Base-by-base conservation (phyloP, 495 filamentous ascomycete genomes). In the Trichoderma reesei region DNA sequence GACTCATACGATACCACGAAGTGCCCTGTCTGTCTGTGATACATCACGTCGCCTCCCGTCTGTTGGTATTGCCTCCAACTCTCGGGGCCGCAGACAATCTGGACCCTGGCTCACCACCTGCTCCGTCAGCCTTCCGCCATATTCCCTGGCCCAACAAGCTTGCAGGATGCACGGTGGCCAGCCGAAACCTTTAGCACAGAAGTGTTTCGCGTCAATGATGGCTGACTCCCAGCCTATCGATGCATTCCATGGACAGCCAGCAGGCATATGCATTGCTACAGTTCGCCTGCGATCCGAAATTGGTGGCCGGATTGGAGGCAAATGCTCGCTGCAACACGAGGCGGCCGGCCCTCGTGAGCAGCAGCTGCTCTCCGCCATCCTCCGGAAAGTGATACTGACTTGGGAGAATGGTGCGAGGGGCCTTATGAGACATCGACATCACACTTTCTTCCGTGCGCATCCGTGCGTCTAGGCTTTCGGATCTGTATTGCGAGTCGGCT, bases 401-500 rank as follows among this genome's bases (percentile, higher is more conserved):
- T 26, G 26, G 0, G 26, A 0, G 10, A 13, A 16, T 4, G 4
- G 9, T 31, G 3, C n/a, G 26, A 20, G 46, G 5, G 9, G 9
- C n/a, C 51, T 34, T 26, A 13, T 56, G 26, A 16, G 51, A 56
- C 26, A 56, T 34, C 51, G 20, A 20, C 51, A 14, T 9, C 11
- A 31, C 10, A 8, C 6, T 3, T 8, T 34, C 26, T 9, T 56
- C 9, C 3, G 14, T 11, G 9, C 26, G 26, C 51, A 56, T 31
- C 51, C 26, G 34, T 34, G 18, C 1, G 16, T 20, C 2, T 13
- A 36, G 26, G 26, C 5, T 9, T 36, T 9, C 34, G 26, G 51
- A 56, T 56, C 51, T 56, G 51, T 26, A 56, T 36, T 56, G 51
- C 9, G 46, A 26, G 51, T 56, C 51, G 51, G 51, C 18, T 34